Evolutionary conservation across 371 early-diverging fungal genomes (phyloP), one percentile per base, ranked within the genome.

Genomic region (Polyrhizophydium stewartii): DNA sequence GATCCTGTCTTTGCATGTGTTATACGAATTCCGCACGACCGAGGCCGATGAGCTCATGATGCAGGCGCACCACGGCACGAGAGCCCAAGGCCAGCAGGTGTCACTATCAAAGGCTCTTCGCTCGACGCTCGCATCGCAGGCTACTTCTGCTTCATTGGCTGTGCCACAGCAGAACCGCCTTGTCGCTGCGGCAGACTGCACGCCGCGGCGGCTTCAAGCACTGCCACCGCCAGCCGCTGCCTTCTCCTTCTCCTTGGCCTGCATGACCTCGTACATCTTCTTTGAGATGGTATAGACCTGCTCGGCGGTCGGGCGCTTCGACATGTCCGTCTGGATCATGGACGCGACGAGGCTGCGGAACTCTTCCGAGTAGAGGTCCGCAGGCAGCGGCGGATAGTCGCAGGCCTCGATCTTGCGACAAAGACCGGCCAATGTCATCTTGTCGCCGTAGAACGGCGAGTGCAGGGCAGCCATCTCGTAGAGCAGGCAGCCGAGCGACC

Each of bases 381-480:
- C 22, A 10, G 49, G 49, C 22, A 47, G 49, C 28, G 49, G 49
- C 28, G 49, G 49, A 16, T 47, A 47, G 28, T 47, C 49, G 49
- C 49, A 47, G 7, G 49, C 49, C 28, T 47, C 49, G 49, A 47
- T 47, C 28, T 47, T 47, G 28, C 49, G 49, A 16, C 49, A 47
- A 3, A 47, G 16, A 7, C 49, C 49, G 16, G 49, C 49, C 22
- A 47, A 16, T 10, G 49, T 47, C 49, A 47, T 47, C 28, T 47
- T 47, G 28, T 47, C 49, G 28, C 49, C 49, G 28, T 47, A 47
- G 28, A 47, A 47, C 25, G 49, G 49, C 22, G 49, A 47, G 49
- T 47, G 49, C 49, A 47, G 28, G 3, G 49, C 49, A 3, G 49
- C 49, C 49, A 47, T 47, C 49, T 47, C 49, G 49, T 47, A 47